Conservation (phyloP, 345 rosid genomes). For the Draba incana region DNA sequence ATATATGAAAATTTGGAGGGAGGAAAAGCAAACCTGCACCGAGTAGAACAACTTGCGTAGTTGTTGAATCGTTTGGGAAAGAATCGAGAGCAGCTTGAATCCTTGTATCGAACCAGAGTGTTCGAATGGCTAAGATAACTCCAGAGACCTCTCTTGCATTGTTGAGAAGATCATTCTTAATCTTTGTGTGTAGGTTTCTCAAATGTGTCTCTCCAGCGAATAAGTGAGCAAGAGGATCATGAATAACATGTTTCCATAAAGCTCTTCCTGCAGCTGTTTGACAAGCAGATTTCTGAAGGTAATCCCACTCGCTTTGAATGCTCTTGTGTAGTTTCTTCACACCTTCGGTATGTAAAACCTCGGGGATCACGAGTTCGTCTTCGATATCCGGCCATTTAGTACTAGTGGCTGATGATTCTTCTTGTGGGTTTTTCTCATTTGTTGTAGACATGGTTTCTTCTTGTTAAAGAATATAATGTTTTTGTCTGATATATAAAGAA, state of each 20-base stretch:
- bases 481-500: constrained; percentile 37
- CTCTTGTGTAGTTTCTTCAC: constrained; percentile 64
- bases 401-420: constrained; percentile 34
- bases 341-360: constrained; percentile 46
- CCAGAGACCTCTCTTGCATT: constrained; percentile 85
- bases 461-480: constrained; percentile 10
- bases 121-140: constrained; percentile 81
- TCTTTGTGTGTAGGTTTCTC: constrained; percentile 72
- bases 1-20: neutral
- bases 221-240: constrained; percentile 78
- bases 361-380: constrained; percentile 47
- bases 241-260: constrained; percentile 78
- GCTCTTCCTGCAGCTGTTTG: constrained; percentile 95
- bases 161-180: constrained; percentile 61
- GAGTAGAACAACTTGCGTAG: constrained; percentile 78
- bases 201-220: constrained; percentile 85
- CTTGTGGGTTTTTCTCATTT: constrained; percentile 41
- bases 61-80: constrained; percentile 43
- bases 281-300: constrained; percentile 71
- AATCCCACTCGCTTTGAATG: constrained; percentile 72
- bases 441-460: constrained; percentile 50
- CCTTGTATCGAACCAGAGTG: constrained; percentile 88
- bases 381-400: constrained; percentile 57
- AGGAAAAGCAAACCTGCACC: constrained; percentile 74
- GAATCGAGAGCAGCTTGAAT: constrained; percentile 74